Evolutionary conservation across 257 asterid species (phyloP), one percentile per base, ranked within the genome.

Genomic region (Solanum tarijense): DNA sequence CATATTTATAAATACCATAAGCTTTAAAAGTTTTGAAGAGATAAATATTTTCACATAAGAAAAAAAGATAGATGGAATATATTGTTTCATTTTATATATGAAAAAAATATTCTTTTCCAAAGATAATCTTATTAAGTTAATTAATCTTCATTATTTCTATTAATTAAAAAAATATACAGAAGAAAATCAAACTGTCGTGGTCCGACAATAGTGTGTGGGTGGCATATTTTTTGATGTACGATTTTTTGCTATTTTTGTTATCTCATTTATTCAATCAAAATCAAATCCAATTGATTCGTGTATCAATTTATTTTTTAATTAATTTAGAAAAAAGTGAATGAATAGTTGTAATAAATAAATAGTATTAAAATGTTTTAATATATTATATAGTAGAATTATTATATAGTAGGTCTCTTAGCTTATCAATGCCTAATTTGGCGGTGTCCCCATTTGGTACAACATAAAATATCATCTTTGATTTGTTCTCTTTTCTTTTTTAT

Each of bases 371-470:
- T 74, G 20, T 74, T 35, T 35, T 10, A 21, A 9, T 35, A 20
- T 32, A 31, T 18, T 34, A 12, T 20, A 18, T 1, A 73, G 81
- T 73, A 9, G 7, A 66, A 66, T 32, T 72, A 7, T 72, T 34
- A 18, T 20, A 81, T 81, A 43, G 66, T 81, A 81, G 65, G 65
- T 81, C 39, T 81, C 39, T 81, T 29, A 81, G 65, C 35, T 85
- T 88, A 89, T 92, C 92, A 89, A 90, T 85, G 89, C 92, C 87
- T 85, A 89, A 78, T 88, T 89, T 58, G 74, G 90, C 88, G 86
- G 88, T 89, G 94, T 90, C 96, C 94, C 94, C 86, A 87, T 93
- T 86, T 74, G 78, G 23, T 89, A 91, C 90, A 66, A 65, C 93
- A 91, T 74, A 81, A 60, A 88, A 72, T 66, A 90, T 91, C 91